Base-by-base conservation (phyloP, 352 stramenopile species). In the Pythium aphanidermatum region DNA sequence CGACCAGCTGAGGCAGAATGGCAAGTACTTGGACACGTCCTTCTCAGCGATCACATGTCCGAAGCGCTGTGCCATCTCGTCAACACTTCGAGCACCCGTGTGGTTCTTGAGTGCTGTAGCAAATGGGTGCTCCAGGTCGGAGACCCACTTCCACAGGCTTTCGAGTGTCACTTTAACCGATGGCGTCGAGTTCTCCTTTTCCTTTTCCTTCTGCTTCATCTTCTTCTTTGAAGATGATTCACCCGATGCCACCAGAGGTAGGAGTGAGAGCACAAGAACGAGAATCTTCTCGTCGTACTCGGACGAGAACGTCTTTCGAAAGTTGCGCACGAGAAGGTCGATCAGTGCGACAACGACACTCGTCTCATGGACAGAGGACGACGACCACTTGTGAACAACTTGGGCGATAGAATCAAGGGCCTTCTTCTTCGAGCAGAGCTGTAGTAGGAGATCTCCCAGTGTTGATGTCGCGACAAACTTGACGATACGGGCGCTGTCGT, bases 401-500 rank as follows among this genome's bases (percentile, higher is more conserved):
- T 77, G 60, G 11, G 75, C 66, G 37, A 90, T 55, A 13, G 68
- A 48, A 21, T 74, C 60, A 16, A 89, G 60, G 5, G 63, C 54
- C 47, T 72, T 75, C 37, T 82, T 74, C 44, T 72, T 79, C 2
- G 65, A 68, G 33, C 41, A 69, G 20, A 80, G 46, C 33, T 65
- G 58, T 4, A 93, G 39, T 42, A 90, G 58, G 7, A 91, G 55
- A 27, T 83, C 66, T 11, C 65, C 58, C 0, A 89, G 47, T 30
- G 70, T 68, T 17, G 65, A 78, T 2, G 58, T 73, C 17, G 71
- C 38, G 16, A 89, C 64, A 25, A 82, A 74, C 26, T 70, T 74
- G 25, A 77, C 65, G 37, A 94, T 83, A 12, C 66, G 67, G 29
- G 80, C 68, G 44, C 65, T 84, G 55, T 94, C 83, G 46, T 94